Base-by-base conservation (phyloP, 148 eudicot genomes). In the Persicaria maculosa region DNA sequence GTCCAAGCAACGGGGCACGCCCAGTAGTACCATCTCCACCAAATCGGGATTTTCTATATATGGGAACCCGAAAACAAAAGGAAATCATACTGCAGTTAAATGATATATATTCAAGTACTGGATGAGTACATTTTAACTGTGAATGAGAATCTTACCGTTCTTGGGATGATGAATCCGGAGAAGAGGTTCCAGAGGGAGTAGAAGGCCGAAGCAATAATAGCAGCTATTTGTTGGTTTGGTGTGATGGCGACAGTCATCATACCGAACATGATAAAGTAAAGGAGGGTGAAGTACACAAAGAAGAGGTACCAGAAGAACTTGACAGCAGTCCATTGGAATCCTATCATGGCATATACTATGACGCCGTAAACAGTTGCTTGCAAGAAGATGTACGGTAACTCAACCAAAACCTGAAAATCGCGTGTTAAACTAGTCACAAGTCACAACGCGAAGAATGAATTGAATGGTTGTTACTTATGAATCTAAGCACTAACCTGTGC, bases 21-120 rank as follows among this genome's bases (percentile, higher is more conserved):
- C 82, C 86, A 79, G 58, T 79, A 80, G 47, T 62, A 79, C 89
- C 90, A 86, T 74, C 81, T 77, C 87, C 84, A 85, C 88, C 86
- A 85, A 4, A 74, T 64, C 9, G 85, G 87, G 5, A 83, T 81
- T 25, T 62, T 73, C 88, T 83, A 81, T 17, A n/a, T n/a, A n/a
- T n/a, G 16, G 2, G 1, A 52, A 4, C 16, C 3, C 14, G 55
- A 52, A 52, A 11, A 52, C 16, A 11, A 12, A 5, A 25, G 31
- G 1, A 25, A 25, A 25, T 25, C 1, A 1, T n/a, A n/a, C n/a
- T 25, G 31, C 31, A 25, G 31, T 25, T 52, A 52, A 2, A n/a
- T n/a, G n/a, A n/a, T n/a, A n/a, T n/a, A n/a, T n/a, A n/a, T n/a
- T n/a, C n/a, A n/a, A n/a, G n/a, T n/a, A n/a, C n/a, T n/a, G n/a